These are phyloP conservation scores for Quercus variabilis DNA, from an alignment of 306 rosid species.

Conservation along the genomic window DNA sequence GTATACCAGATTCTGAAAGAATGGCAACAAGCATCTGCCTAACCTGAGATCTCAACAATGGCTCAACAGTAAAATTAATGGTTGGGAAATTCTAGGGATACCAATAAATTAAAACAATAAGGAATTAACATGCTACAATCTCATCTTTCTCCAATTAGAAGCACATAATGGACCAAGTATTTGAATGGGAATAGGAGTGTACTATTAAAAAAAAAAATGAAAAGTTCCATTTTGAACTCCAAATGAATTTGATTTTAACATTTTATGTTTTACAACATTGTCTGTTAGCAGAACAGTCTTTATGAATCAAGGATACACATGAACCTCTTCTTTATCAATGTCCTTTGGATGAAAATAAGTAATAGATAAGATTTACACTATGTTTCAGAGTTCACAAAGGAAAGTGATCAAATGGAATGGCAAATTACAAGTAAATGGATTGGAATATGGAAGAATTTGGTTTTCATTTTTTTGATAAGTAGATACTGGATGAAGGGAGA, in stretches of 20 bases:
- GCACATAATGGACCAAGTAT: not conserved
- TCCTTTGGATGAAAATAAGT: not conserved
- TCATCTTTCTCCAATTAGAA: not conserved
- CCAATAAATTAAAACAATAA: not conserved
- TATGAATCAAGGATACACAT: not conserved
- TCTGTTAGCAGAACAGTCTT: not conserved
- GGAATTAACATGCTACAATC: not conserved
- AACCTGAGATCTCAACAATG: conserved; percentile 33
- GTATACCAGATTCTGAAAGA: conserved; percentile 42
- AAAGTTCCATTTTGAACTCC: not conserved
- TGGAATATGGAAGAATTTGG: too few species aligned
- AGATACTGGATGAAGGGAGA: too few species aligned
- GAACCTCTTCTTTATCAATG: conserved; percentile 10
- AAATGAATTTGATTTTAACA: not conserved
- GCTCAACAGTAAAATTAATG: not conserved
- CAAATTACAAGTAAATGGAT: too few species aligned
- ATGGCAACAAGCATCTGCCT: conserved; percentile 65
- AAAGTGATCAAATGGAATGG: too few species aligned
- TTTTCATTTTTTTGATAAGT: too few species aligned
- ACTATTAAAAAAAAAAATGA: not conserved
- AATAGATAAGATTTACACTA: not conserved
- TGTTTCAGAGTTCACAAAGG: too few species aligned
- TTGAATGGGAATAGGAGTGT: not conserved
- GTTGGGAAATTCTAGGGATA: not conserved
- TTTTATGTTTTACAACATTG: not conserved